phyloP scores from a whole-genome alignment of 148 eudicot genomes.

The Mesembryanthemum crystallinum region DNA sequence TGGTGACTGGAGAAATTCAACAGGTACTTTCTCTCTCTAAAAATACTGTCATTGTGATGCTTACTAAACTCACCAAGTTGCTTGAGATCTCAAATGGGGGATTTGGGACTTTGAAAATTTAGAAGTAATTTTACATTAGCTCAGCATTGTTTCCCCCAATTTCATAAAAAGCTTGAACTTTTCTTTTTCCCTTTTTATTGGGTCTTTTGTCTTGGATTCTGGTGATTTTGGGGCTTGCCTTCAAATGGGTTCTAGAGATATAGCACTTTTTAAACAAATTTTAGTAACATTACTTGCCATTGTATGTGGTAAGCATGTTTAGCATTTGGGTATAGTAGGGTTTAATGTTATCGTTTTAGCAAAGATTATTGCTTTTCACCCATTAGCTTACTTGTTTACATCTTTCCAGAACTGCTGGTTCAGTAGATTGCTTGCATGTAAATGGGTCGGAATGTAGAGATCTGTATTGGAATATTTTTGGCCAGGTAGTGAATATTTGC shows the following conservation, averaged over 20 bases:
- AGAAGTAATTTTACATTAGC: too few species aligned
- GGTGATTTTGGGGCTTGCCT: background rate
- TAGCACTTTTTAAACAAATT: background rate
- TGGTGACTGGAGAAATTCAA: background rate
- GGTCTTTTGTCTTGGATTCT: background rate
- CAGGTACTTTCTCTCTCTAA: constrained; percentile 11
- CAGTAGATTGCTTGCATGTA: background rate
- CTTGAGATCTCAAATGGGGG: background rate
- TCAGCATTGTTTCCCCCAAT: too few species aligned
- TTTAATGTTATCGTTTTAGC: background rate
- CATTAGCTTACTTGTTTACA: background rate
- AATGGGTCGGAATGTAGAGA: background rate
- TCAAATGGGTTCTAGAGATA: background rate
- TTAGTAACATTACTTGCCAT: background rate
- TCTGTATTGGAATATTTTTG: background rate
- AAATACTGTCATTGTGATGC: background rate
- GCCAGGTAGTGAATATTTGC: background rate
- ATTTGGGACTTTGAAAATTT: background rate
- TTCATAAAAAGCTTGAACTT: too few species aligned
- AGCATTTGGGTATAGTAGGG: background rate
- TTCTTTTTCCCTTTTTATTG: background rate
- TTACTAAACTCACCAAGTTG: background rate
- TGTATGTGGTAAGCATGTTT: background rate
- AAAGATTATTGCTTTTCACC: background rate
- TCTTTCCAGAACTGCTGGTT: background rate